These are phyloP conservation scores for Rhinocladiella similis DNA, from an alignment of 2,329 filamentous ascomycete genomes.

Conservation along the genomic window DNA sequence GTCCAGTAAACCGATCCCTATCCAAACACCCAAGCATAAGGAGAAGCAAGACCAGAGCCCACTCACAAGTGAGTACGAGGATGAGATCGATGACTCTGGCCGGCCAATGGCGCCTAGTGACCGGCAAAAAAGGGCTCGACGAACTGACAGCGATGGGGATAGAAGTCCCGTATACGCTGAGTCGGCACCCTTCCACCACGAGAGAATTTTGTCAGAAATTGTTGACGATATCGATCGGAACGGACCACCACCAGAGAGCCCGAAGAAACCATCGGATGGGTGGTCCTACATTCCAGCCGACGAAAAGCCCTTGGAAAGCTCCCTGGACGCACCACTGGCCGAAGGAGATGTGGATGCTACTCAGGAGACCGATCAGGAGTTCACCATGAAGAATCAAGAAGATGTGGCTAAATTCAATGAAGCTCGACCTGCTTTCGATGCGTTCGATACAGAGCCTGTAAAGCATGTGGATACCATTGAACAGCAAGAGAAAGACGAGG, in stretches of 20 bases:
- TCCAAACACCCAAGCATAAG: constrained; percentile 48
- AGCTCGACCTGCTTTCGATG: constrained; percentile 46
- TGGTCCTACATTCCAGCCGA: constrained; percentile 31
- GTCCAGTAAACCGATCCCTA: constrained; percentile 80
- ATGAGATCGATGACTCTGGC: constrained; percentile 60
- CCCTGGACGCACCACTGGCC: constrained; percentile 36
- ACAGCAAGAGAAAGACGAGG: constrained; percentile 1
- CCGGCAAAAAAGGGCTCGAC: constrained; percentile 73
- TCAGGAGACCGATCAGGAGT: constrained; percentile 53
- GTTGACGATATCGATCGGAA: constrained; percentile 17
- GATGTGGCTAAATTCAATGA: constrained; percentile 52
- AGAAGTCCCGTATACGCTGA: constrained; percentile 73
- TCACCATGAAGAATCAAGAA: constrained; percentile 56
- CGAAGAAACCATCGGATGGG: constrained; percentile 24
- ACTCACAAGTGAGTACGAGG: constrained; percentile 50
- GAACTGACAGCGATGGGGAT: constrained; percentile 63
- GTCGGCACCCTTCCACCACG: constrained; percentile 36
- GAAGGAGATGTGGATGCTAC: constrained; percentile 37
- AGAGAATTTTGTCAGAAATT: constrained; percentile 20
- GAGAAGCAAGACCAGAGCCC: constrained; percentile 42
- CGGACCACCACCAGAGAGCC: constrained; percentile 5
- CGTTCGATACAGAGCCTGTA: not conserved
- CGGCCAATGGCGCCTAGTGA: constrained; percentile 64
- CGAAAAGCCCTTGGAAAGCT: constrained; percentile 38
- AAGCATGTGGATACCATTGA: constrained; percentile 1